phyloP scores from a whole-genome alignment of 495 filamentous ascomycete genomes.

The Beverwykella pulmonaria region DNA sequence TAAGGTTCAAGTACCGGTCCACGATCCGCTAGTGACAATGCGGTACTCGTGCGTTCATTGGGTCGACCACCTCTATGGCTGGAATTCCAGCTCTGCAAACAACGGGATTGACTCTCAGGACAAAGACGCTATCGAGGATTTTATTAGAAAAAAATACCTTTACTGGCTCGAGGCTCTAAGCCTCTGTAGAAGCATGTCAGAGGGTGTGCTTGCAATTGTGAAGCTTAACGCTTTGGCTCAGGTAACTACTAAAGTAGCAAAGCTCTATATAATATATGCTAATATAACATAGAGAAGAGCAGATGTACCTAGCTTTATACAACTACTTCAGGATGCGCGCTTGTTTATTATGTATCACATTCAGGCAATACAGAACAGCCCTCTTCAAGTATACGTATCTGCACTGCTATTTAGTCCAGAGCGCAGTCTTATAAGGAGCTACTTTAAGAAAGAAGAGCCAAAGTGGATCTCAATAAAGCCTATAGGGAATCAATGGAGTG shows the following conservation, averaged over 20 bases:
- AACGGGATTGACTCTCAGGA: conserved; percentile 4
- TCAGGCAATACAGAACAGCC: neutral
- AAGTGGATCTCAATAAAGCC: neutral
- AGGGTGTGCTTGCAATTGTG: neutral
- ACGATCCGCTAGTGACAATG: conserved; percentile 18
- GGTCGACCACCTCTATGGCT: conserved; percentile 25
- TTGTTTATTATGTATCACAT: neutral
- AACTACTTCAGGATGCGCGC: neutral
- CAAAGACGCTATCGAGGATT: neutral
- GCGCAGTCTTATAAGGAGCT: neutral
- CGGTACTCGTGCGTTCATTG: conserved; percentile 26
- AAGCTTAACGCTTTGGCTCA: neutral
- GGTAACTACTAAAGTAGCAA: neutral
- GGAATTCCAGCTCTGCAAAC: neutral
- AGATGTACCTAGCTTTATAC: neutral
- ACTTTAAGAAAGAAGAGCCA: neutral
- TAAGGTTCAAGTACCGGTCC: conserved; percentile 10
- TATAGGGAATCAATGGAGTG: neutral
- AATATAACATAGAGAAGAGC: neutral
- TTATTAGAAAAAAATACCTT: neutral
- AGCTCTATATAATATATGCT: neutral
- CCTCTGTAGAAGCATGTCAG: conserved; percentile 29
- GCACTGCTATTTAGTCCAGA: neutral
- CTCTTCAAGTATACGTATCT: neutral
- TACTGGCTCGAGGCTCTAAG: conserved; percentile 52